Base-by-base conservation (phyloP, 345 rosid species). In the Bruguiera gymnorhiza region DNA sequence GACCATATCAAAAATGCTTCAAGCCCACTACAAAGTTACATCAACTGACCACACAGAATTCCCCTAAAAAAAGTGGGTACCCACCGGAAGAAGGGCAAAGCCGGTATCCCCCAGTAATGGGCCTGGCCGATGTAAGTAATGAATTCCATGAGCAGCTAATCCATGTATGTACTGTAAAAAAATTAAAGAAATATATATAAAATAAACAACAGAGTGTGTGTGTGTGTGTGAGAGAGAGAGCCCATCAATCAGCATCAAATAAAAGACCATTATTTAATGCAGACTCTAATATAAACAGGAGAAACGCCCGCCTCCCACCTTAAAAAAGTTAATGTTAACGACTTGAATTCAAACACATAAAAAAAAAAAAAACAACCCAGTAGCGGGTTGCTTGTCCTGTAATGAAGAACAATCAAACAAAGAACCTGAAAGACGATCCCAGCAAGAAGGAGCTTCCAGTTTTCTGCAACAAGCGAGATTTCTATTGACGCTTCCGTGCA, bases 131-230 rank as follows among this genome's bases (percentile, higher is more conserved):
- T 76, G 79, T 6, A 76, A 46, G 74, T 76, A 76, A 66, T 76
- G 79, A 57, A 76, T 64, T 43, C 79, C 79, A 66, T 60, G 79
- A 37, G 79, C 79, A 67, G 79, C 79, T 48, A 76, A 66, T 46
- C 79, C 79, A 46, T 76, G 79, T 31, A 71, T 4, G 50, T 76
- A 76, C 79, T 76, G 69, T 34, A 11, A 43, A 30, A 15, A 53
- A 60, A 24, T 43, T 31, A 37, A 18, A 15, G 1, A 6, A 6
- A 8, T 43, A 2, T 3, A 43, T 10, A 39, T 9, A 9, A 39
- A 43, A 15, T 4, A 43, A 43, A 43, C 13, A 43, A 43, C 16
- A 43, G 8, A 1, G 11, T 8, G 11, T 6, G 36, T 32, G 36
- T 6, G 36, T 6, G 36, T 6, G 1, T 6, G 36, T 6, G 36